phyloP scores from a whole-genome alignment of 257 asterid species.

The Orobanche coerulescens region DNA sequence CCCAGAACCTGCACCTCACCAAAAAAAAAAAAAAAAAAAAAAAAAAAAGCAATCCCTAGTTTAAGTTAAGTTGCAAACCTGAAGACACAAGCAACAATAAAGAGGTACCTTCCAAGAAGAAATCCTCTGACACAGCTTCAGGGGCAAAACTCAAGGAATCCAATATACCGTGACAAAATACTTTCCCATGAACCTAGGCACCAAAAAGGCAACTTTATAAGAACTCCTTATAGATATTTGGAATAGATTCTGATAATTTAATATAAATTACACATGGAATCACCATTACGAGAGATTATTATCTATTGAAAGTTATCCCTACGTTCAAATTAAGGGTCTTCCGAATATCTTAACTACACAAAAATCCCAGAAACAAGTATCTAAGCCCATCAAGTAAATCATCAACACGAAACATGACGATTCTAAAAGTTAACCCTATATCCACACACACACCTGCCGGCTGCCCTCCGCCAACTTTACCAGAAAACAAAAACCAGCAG shows the following conservation, averaged over 20 bases:
- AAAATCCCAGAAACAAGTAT: slow-evolving; percentile 12
- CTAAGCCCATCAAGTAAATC: slow-evolving; percentile 5
- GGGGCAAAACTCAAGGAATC: slow-evolving; percentile 18
- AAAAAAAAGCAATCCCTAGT: background rate
- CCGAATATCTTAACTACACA: background rate
- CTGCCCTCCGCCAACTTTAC: background rate
- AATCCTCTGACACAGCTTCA: too few relatives aligned
- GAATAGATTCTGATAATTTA: slow-evolving; percentile 12
- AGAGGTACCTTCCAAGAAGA: background rate
- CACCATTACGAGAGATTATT: background rate
- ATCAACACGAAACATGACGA: background rate
- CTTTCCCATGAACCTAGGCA: slow-evolving; percentile 13
- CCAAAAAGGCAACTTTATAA: slow-evolving; percentile 10
- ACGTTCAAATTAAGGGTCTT: slow-evolving; percentile 5
- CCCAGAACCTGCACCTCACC: background rate
- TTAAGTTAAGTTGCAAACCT: background rate
- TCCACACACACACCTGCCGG: slow-evolving; percentile 1
- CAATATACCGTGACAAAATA: background rate
- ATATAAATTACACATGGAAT: background rate
- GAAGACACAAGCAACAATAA: too few relatives aligned
- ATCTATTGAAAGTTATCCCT: background rate
- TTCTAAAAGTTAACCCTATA: background rate
- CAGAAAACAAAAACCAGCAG: slow-evolving; percentile 4
- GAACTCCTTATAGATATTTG: slow-evolving; percentile 17
- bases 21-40: background rate